Percentiles rank a stretch among this genome's conserved stretches.
These are phyloP conservation scores for Medicago ruthenica DNA, from an alignment of 306 rosid genomes.

Conservation along the genomic window DNA sequence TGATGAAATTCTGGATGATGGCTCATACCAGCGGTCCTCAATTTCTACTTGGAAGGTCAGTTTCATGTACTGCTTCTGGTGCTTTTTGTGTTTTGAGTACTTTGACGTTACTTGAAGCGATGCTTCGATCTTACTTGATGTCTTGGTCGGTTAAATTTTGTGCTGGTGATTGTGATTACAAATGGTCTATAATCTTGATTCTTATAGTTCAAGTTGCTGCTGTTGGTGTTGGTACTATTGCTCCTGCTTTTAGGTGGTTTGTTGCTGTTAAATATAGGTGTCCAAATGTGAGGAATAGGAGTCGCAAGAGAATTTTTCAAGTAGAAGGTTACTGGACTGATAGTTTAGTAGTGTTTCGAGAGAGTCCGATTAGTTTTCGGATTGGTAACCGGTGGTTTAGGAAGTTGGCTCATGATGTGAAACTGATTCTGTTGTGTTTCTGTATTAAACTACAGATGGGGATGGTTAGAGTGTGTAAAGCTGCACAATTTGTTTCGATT, in stretches of 20 bases:
- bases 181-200: constrained; percentile 71
- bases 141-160: constrained; percentile 68
- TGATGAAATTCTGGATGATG: constrained; percentile 86
- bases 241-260: constrained; percentile 87
- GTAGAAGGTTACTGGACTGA: constrained; percentile 77
- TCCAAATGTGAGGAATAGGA: constrained; percentile 45
- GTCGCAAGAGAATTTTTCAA: constrained; percentile 43
- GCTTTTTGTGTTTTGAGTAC: constrained; percentile 77
- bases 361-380: constrained; percentile 56
- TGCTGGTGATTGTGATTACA: constrained; percentile 71
- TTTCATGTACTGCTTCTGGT: constrained; percentile 82
- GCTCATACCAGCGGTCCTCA: constrained; percentile 84
- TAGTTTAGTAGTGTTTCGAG: constrained; percentile 53
- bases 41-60: constrained; percentile 90
- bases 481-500: constrained; percentile 59
- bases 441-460: constrained; percentile 66
- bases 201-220: constrained; percentile 70
- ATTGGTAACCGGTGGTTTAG: constrained; percentile 51
- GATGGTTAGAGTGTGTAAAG: constrained; percentile 67
- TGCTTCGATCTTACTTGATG: constrained; percentile 66
- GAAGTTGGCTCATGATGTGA: constrained; percentile 63
- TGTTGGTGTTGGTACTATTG: constrained; percentile 74
- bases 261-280: constrained; percentile 64
- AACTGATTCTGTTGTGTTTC: constrained; percentile 44
- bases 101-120: constrained; percentile 59